Evolutionary conservation across 768 basidiomycete species (phyloP).

Genomic region (Kwoniella pini): DNA sequence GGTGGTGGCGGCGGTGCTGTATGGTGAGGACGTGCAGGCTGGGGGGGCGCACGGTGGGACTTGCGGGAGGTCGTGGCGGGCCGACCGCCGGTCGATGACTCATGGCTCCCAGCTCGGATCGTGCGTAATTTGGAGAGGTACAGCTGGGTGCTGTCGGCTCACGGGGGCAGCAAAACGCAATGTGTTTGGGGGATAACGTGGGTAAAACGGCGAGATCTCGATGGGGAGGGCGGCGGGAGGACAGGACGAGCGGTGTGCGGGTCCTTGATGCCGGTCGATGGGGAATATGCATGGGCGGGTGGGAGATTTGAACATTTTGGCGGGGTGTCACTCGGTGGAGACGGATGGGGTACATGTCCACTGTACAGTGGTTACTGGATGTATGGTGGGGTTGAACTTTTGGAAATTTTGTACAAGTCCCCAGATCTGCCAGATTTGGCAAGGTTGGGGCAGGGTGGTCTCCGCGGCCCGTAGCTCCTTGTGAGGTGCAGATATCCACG

Average conservation of each 20-base stretch:
- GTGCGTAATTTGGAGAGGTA: slow-evolving; percentile 3
- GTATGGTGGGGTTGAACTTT: neutral
- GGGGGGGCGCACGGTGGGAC: neutral
- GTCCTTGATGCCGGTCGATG: neutral
- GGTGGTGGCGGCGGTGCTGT: neutral
- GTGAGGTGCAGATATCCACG: neutral
- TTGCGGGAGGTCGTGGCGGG: neutral
- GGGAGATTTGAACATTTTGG: neutral
- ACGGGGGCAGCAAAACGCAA: neutral
- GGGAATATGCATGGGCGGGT: neutral
- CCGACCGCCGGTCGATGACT: neutral
- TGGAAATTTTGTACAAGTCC: slow-evolving; percentile 61
- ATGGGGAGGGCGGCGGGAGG: neutral
- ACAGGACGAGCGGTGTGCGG: neutral
- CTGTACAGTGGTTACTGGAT: neutral
- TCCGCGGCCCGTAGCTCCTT: slow-evolving; percentile 9
- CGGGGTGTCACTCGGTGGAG: neutral
- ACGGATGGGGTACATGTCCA: slow-evolving; percentile 7
- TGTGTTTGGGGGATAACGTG: neutral
- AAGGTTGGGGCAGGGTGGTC: slow-evolving; percentile 73
- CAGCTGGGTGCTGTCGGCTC: neutral
- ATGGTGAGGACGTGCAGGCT: neutral
- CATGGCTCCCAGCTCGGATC: slow-evolving; percentile 6
- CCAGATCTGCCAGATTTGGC: slow-evolving; percentile 65
- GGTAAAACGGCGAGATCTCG: neutral